Percentiles rank a stretch among this genome's conserved stretches.
phyloP scores from a whole-genome alignment of 495 filamentous ascomycete genomes.

The Aspergillus sclerotiicarbonarius region DNA sequence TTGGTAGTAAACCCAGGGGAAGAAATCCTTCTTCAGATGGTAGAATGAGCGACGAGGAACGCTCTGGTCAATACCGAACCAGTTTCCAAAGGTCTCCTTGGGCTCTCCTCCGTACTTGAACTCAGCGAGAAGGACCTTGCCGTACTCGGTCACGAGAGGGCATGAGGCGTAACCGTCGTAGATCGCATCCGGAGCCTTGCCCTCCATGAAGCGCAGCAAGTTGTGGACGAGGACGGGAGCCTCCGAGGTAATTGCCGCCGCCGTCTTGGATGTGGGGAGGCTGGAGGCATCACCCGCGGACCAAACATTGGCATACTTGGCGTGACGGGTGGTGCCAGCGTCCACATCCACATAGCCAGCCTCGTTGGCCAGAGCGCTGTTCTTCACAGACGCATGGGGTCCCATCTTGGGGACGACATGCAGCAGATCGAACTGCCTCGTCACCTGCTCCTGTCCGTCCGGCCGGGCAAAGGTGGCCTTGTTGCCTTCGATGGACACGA shows the following conservation, averaged over 20 bases:
- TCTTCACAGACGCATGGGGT: constrained; percentile 57
- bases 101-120: constrained; percentile 72
- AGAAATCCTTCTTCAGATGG: constrained; percentile 69
- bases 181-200: constrained; percentile 46
- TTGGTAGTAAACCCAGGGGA: constrained; percentile 63
- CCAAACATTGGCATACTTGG: constrained; percentile 64
- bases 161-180: constrained; percentile 73
- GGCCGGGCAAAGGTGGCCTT: constrained; percentile 51
- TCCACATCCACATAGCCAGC: constrained; percentile 66
- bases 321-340: constrained; percentile 57
- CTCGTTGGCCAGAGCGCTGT: constrained; percentile 55
- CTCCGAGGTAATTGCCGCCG: constrained; percentile 63
- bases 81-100: constrained; percentile 63
- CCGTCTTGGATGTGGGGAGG: constrained; percentile 67
- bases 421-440: constrained; percentile 56
- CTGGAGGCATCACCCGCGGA: constrained; percentile 67
- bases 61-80: constrained; percentile 58
- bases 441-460: constrained; percentile 44
- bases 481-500: constrained; percentile 59
- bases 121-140: constrained; percentile 66
- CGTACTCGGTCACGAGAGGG: constrained; percentile 63
- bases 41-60: constrained; percentile 57
- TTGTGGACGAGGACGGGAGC: constrained; percentile 60
- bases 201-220: constrained; percentile 51
- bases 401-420: constrained; percentile 65